phyloP scores from a whole-genome alignment of 1,139 yeast species.

The Sugiyamaella sp. region DNA sequence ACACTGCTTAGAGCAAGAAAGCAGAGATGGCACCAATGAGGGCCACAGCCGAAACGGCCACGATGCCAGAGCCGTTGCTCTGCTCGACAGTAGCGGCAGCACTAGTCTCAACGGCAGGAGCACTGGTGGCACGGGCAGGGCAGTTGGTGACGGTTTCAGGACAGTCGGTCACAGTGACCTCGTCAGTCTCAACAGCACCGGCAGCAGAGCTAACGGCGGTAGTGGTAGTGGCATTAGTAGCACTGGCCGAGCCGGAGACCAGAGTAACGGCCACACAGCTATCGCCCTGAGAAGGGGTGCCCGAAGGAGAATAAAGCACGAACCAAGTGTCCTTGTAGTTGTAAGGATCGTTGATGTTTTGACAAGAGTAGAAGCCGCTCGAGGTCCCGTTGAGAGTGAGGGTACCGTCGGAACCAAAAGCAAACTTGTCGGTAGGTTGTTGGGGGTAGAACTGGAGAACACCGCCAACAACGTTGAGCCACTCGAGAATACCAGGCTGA shows the following conservation, averaged over 20 bases:
- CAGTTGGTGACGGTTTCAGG: slow-evolving; percentile 13
- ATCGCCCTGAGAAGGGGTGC: slow-evolving; percentile 9
- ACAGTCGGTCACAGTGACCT: slow-evolving; percentile 11
- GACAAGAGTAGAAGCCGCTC: slow-evolving; percentile 47
- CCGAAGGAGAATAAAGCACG: slow-evolving; percentile 28
- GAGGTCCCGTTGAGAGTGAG: slow-evolving; percentile 43
- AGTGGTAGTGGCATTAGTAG: not conserved
- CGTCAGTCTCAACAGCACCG: slow-evolving; percentile 4
- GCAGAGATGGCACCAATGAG: slow-evolving; percentile 9
- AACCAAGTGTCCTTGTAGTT: slow-evolving; percentile 43
- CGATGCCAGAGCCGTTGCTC: slow-evolving; percentile 7
- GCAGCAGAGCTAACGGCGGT: slow-evolving; percentile 5
- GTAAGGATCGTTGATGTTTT: slow-evolving; percentile 51
- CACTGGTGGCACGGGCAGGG: slow-evolving; percentile 3
- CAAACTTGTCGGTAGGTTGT: slow-evolving; percentile 20
- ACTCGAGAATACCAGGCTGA: not conserved
- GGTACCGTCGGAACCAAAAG: slow-evolving; percentile 34
- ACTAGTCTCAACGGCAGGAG: not conserved
- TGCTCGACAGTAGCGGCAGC: slow-evolving; percentile 11
- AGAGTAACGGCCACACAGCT: slow-evolving; percentile 19
- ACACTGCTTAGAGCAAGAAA: slow-evolving; percentile 8
- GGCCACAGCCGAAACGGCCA: slow-evolving; percentile 2
- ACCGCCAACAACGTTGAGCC: slow-evolving; percentile 2
- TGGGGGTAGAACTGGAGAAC: slow-evolving; percentile 19
- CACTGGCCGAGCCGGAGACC: not conserved